Evolutionary conservation across 345 rosid genomes (phyloP).

Genomic region (Alliaria petiolata): DNA sequence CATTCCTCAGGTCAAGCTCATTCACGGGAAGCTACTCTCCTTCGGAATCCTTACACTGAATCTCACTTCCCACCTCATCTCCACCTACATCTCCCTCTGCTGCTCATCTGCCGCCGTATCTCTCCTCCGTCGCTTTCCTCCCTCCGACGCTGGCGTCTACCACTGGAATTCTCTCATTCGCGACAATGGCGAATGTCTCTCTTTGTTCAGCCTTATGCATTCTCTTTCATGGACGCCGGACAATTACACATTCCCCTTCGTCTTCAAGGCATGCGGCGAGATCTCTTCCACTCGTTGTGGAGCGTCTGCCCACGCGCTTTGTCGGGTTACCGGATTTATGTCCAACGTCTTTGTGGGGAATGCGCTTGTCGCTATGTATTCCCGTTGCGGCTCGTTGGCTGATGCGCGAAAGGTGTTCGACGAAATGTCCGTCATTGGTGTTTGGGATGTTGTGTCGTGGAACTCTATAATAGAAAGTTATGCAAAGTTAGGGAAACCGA

Average conservation of each 20-base stretch:
- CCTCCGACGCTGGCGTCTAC: conserved; percentile 51
- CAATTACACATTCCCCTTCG: conserved; percentile 68
- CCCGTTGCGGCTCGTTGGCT: conserved; percentile 46
- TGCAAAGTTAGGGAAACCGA: conserved; percentile 46
- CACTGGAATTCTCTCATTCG: conserved; percentile 77
- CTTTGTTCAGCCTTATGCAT: conserved; percentile 43
- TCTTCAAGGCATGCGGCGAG: conserved; percentile 75
- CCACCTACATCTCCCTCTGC: conserved; percentile 57
- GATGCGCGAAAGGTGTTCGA: conserved; percentile 67
- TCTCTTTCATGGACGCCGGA: conserved; percentile 65
- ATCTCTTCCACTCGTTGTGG: conserved; percentile 40
- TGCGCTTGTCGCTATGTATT: conserved; percentile 61
- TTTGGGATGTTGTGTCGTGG: conserved; percentile 72
- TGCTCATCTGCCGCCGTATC: conserved; percentile 45
- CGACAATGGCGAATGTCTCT: conserved; percentile 36
- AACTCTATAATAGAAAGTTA: conserved; percentile 59
- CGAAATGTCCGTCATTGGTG: conserved; percentile 44
- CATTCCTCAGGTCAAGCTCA: conserved; percentile 44
- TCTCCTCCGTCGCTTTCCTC: conserved; percentile 47
- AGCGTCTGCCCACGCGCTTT: conserved; percentile 47
- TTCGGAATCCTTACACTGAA: conserved; percentile 39
- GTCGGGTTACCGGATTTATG: conserved; percentile 42
- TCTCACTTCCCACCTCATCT: conserved; percentile 50
- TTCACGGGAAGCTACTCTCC: conserved; percentile 62
- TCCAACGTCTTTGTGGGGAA: conserved; percentile 70